Percentiles rank a stretch among this genome's conserved stretches.
phyloP scores from a whole-genome alignment of 1,284 basidiomycete genomes.

The Thelephora terrestris region DNA sequence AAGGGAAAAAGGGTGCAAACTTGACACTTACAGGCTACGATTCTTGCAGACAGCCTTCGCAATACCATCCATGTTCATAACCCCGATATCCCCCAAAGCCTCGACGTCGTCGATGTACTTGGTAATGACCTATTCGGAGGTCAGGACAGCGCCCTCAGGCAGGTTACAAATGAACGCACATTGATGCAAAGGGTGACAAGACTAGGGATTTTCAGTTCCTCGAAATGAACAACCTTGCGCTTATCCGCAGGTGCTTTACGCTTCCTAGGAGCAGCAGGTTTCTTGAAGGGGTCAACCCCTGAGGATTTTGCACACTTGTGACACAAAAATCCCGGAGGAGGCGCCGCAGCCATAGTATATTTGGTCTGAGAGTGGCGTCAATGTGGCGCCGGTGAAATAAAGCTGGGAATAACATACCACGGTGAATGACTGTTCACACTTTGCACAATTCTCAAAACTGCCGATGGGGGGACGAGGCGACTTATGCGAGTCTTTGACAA shows the following conservation, averaged over 20 bases:
- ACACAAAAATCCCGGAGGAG: constrained; percentile 69
- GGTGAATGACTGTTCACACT: constrained; percentile 80
- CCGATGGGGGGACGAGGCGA: constrained; percentile 49
- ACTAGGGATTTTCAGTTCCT: constrained; percentile 58
- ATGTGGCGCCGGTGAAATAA: background rate
- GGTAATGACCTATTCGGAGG: constrained; percentile 59
- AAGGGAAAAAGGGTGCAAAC: background rate
- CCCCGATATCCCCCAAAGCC: constrained; percentile 79
- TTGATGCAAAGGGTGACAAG: constrained; percentile 75
- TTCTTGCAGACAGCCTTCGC: constrained; percentile 82
- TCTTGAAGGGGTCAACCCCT: constrained; percentile 79
- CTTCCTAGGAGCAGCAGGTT: constrained; percentile 47
- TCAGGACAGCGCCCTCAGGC: background rate
- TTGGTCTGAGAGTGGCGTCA: constrained; percentile 46
- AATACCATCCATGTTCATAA: constrained; percentile 73
- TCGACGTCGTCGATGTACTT: constrained; percentile 87
- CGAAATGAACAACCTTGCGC: constrained; percentile 55
- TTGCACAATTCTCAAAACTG: constrained; percentile 73
- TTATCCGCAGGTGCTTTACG: constrained; percentile 53
- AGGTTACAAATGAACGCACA: constrained; percentile 27
- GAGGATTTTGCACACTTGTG: constrained; percentile 68
- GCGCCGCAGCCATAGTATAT: constrained; percentile 68
- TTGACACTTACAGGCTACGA: constrained; percentile 61
- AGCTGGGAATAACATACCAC: constrained; percentile 48
- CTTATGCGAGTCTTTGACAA: constrained; percentile 45